Base-by-base conservation (phyloP, 2,329 filamentous ascomycete species). In the Metarhizium robertsii region DNA sequence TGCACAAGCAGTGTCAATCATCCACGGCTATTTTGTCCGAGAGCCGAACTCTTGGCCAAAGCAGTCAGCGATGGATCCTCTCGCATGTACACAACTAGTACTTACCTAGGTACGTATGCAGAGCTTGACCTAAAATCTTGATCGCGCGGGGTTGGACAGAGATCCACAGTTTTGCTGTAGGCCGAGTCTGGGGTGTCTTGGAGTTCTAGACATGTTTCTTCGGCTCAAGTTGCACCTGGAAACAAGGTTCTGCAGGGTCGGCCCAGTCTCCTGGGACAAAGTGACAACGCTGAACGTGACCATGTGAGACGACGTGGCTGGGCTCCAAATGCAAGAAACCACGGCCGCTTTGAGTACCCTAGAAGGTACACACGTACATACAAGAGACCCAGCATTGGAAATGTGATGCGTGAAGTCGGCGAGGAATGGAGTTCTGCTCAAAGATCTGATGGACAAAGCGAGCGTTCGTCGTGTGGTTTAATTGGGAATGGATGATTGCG, bases 181-280 rank as follows among this genome's bases (percentile, higher is more conserved):
- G 52, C 32, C 30, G 30, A 29, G 45, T 47, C 29, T 46, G 51
- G 40, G 53, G 38, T 52, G 49, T 43, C 20, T 52, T 11, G 25
- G 36, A 36, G 18, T 16, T 18, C 16, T 16, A 50, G 36, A 36
- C 36, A 45, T 53, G 50, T 29, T 47, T 50, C 38, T 30, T 20
- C 7, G 48, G 38, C 25, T 43, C 45, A 56, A 56, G 56, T 53
- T 50, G 56, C 52, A 45, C 52, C 43, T 48, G 25, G 52, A 52
- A 42, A 46, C 40, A 53, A 25, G 49, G 34, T 29, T n/a, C 36
- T 51, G 53, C 58, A 58, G 56, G 56, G 58, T 50, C 56, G 55
- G 53, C 52, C 55, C 56, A 55, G 52, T 48, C 56, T 58, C 52
- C 49, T 59, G 58, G 58, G 58, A 54, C 54, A n/a, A 18, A 30